A percentile compares a stretch with the other conserved stretches of the same genome.
Evolutionary conservation across 176 grass and related monocot genomes (phyloP).

Genomic region (Juncus effusus): DNA sequence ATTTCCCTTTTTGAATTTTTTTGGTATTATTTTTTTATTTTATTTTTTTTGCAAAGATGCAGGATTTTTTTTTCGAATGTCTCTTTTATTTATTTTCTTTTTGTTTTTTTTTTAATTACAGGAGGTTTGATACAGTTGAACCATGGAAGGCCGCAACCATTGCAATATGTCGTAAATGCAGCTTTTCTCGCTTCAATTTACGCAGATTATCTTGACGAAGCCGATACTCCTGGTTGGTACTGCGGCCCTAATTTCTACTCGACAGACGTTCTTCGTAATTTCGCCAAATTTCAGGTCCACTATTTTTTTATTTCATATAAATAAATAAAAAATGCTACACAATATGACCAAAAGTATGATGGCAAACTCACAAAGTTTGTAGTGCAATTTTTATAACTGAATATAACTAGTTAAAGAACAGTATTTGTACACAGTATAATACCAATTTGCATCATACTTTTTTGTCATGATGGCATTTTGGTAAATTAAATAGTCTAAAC

Average conservation of each 20-base stretch:
- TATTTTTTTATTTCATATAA: neutral
- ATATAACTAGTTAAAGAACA: too few species aligned
- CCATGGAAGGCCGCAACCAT: constrained; percentile 78
- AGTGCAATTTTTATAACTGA: too few species aligned
- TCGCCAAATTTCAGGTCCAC: constrained; percentile 70
- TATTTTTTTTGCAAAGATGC: constrained; percentile 3
- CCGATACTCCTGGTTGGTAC: constrained; percentile 91
- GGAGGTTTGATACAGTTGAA: constrained; percentile 93
- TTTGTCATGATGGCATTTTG: too few species aligned
- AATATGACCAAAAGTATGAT: too few species aligned
- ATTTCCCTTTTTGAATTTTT: too few species aligned
- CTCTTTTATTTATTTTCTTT: too few species aligned
- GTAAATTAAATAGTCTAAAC: too few species aligned
- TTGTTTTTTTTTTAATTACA: constrained; percentile 22
- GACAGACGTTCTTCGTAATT: constrained; percentile 75
- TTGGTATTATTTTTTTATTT: neutral
- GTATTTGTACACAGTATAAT: too few species aligned
- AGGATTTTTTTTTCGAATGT: neutral
- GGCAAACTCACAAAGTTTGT: too few species aligned
- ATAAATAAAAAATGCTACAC: too few species aligned
- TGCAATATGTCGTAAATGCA: constrained; percentile 86
- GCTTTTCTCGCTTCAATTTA: constrained; percentile 89
- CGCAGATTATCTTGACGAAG: constrained; percentile 66
- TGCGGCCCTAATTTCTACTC: constrained; percentile 90
- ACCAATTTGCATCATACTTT: too few species aligned